Base-by-base conservation (phyloP, 352 stramenopile species). In the Globisporangium middletonii region DNA sequence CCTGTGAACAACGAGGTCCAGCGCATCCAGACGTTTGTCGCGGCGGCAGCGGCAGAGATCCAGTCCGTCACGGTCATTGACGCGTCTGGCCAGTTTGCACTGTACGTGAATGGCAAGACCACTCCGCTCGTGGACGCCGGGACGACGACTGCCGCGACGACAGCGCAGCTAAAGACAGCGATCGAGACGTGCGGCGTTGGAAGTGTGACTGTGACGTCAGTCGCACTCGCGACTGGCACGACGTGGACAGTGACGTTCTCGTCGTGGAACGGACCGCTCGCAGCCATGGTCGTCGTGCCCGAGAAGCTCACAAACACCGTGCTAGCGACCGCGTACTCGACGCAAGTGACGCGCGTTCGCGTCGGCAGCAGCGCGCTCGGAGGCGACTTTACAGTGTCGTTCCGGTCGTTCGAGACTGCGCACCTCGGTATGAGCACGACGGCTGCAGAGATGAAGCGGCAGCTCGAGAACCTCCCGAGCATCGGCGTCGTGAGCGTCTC, bases 1-100 rank as follows among this genome's bases (percentile, higher is more conserved):
- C 79, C 90, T 6, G 82, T 93, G 1, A 77, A 81, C 45, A 69
- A 76, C 13, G 93, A 98, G 53, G 82, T 98, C 18, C 95, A 99
- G 73, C 71, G 86, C 3, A 95, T 99, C 26, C 68, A 77, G 37
- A 94, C 94, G 19, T 73, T 67, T 5, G 89, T 92, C 9, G 62
- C 72, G 16, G 61, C 61, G 0, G 82, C 86, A 2, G 55, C 72
- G 11, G 49, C 71, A 9, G 86, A 96, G 62, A 74, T 96, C 5
- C 92, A 97, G 61, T 57, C 67, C 2, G 61, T 98, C 2, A 75
- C 75, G 0, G 72, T 94, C 18, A 47, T 72, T 1, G 80, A 71
- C 5, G 82, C 84, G 0, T 81, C 77, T 0, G 84, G 84, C 2
- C 67, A 84, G 55, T 92, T 94, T 51, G 71, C 67, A 4, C 52